phyloP scores from a whole-genome alignment of 352 stramenopile genomes.

The Globisporangium cederbergense region DNA sequence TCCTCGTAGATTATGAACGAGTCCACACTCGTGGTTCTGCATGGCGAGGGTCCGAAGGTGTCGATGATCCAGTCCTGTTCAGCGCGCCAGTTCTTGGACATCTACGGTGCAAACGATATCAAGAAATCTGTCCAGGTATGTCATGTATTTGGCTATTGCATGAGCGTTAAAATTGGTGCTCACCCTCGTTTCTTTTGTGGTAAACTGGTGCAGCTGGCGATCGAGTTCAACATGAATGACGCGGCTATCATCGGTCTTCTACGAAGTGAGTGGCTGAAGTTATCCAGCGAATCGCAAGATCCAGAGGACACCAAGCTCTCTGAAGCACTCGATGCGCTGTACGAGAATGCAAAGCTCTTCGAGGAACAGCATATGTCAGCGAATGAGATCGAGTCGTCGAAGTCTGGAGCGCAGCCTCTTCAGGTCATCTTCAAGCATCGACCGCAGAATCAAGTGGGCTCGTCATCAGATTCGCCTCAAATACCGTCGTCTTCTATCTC shows the following conservation, averaged over 20 bases:
- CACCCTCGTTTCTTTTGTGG: neutral
- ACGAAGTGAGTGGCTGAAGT: constrained; percentile 47
- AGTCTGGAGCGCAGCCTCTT: constrained; percentile 37
- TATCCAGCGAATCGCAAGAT: constrained; percentile 12
- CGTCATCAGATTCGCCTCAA: constrained; percentile 12
- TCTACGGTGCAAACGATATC: constrained; percentile 60
- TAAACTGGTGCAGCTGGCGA: constrained; percentile 47
- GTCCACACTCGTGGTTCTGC: constrained; percentile 61
- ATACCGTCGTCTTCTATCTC: constrained; percentile 1
- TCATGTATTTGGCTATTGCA: neutral
- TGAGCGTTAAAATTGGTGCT: neutral
- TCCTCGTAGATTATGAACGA: constrained; percentile 60
- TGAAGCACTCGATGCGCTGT: constrained; percentile 42
- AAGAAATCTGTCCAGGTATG: constrained; percentile 65
- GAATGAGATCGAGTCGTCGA: constrained; percentile 30
- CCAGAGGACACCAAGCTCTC: constrained; percentile 34
- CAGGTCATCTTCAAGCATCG: constrained; percentile 87
- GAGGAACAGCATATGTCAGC: constrained; percentile 40
- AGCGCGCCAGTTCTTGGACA: constrained; percentile 64
- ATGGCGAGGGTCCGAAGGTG: constrained; percentile 72
- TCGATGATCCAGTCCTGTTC: constrained; percentile 74
- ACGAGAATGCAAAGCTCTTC: constrained; percentile 40
- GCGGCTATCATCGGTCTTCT: constrained; percentile 44
- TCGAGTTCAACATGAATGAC: constrained; percentile 76
- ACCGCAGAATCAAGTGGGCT: constrained; percentile 36